Base-by-base conservation (phyloP, 2,329 filamentous ascomycete species). In the Ophiostoma novo-ulmi region DNA sequence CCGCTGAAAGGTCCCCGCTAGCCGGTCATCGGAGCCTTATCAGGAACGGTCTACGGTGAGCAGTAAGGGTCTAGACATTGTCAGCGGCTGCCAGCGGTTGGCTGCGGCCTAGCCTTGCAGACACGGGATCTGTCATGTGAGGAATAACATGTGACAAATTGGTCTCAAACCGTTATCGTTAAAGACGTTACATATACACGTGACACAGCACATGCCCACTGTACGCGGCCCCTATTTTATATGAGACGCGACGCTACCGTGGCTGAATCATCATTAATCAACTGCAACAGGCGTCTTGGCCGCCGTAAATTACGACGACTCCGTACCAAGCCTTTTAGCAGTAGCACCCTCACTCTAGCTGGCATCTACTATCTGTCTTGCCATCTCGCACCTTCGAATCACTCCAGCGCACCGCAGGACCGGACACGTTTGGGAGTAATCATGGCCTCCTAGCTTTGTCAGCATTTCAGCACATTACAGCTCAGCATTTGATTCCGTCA, bases 1-100 rank as follows among this genome's bases (percentile, higher is more conserved):
- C 65, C 39, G 38, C 38, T 39, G 38, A 17, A 67, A 6, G 58
- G 58, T 35, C 58, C 58, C 26, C 26, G 58, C 52, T 39, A 6
- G 52, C 36, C 55, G 61, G 31, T 52, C 55, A 69, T 69, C 70
- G 70, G 70, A 71, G 66, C 65, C 58, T 67, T n/a, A 68, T 70
- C 66, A 68, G 63, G 14, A 35, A 35, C 58, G 58, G 17, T 5
- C 6, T 26, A 63, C n/a, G 26, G 58, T 35, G 58, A 35, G 26
- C 26, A 58, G 11, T 39, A 36, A 39, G 63, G 63, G 63, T 39
- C 63, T 38, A 38, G 35, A 39, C 20, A 65, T 38, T 36, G 31
- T 36, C 31, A 64, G 61, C 35, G 35, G 61, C 35, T 38, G 52
- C 22, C 22, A 58, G 52, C 52, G 52, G 52, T 38, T 64, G 31